Percentiles rank a stretch among this genome's conserved stretches.
Evolutionary conservation across 768 basidiomycete species (phyloP).

Genomic region (Agrocybe pediades): DNA sequence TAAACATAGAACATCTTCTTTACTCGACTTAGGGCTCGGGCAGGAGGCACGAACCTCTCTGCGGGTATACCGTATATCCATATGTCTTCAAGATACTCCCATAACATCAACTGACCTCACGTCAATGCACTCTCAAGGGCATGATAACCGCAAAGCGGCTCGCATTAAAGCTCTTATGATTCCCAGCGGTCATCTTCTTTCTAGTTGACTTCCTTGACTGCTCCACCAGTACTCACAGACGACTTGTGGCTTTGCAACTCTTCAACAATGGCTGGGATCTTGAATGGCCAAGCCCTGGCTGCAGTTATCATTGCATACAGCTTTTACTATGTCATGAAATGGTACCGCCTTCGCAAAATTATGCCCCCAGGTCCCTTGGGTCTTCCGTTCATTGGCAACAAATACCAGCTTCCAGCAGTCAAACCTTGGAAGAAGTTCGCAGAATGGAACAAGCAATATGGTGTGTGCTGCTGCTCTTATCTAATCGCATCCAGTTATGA

Average conservation of each 20-base stretch:
- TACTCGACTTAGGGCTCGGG: too few relatives aligned
- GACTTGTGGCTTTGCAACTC: neutral
- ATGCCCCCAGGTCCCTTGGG: slow-evolving; percentile 51
- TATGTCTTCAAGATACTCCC: neutral
- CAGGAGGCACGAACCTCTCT: neutral
- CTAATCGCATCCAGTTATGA: too few relatives aligned
- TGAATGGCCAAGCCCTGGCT: slow-evolving; percentile 6
- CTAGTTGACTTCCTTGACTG: neutral
- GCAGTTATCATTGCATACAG: slow-evolving; percentile 16
- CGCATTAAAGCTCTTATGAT: neutral
- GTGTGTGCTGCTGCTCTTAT: slow-evolving; percentile 26
- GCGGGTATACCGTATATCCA: slow-evolving; percentile 7
- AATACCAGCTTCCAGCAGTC: slow-evolving; percentile 41
- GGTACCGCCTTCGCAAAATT: slow-evolving; percentile 29
- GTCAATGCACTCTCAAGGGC: neutral
- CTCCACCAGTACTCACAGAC: neutral
- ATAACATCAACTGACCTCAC: neutral
- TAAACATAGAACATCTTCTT: too few relatives aligned
- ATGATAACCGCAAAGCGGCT: neutral
- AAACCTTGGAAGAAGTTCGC: slow-evolving; percentile 53
- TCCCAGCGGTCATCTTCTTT: neutral
- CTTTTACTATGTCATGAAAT: slow-evolving; percentile 24
- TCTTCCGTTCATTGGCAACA: slow-evolving; percentile 47
- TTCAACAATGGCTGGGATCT: neutral
- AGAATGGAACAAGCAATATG: slow-evolving; percentile 47